Conservation (phyloP, 192 early-diverging fungal species). For the Linnemannia hyalina region DNA sequence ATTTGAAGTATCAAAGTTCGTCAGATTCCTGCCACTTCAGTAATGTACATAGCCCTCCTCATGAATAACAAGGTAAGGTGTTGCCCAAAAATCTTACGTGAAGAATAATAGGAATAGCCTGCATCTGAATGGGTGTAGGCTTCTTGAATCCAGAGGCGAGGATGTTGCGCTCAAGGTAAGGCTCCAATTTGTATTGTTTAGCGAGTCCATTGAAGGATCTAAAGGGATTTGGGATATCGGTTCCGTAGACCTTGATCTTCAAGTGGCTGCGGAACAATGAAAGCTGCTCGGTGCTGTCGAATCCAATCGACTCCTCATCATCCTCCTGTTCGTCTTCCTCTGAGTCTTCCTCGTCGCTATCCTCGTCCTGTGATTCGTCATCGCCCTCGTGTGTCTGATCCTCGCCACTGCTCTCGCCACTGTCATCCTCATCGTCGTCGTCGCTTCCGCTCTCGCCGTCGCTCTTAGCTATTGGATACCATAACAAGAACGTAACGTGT, state of each 20-base stretch:
- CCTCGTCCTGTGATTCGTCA: constrained; percentile 31
- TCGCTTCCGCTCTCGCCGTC: constrained; percentile 26
- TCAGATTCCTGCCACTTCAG: too few species aligned
- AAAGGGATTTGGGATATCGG: constrained; percentile 89
- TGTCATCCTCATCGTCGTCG: constrained; percentile 28
- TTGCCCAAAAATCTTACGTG: constrained; percentile 61
- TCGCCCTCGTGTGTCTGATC: constrained; percentile 46
- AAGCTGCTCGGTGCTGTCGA: constrained; percentile 56
- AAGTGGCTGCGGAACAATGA: constrained; percentile 80
- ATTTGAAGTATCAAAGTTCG: background rate
- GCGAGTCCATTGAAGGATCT: constrained; percentile 84
- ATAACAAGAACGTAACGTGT: background rate
- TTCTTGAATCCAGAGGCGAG: constrained; percentile 72
- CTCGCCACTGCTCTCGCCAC: constrained; percentile 40
- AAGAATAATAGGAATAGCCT: constrained; percentile 89
- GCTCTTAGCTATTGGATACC: constrained; percentile 8
- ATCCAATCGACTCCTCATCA: constrained; percentile 30
- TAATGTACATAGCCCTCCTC: background rate
- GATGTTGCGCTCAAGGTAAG: constrained; percentile 83
- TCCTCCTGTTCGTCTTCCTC: constrained; percentile 36
- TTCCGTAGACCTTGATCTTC: constrained; percentile 86
- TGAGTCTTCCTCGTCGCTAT: constrained; percentile 11
- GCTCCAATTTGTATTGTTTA: constrained; percentile 75
- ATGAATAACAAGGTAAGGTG: too few species aligned
- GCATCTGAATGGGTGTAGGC: constrained; percentile 96